Percentiles rank a stretch among this genome's conserved stretches.
These are phyloP conservation scores for Picea glauca DNA, from an alignment of 75 land plant genomes.

Conservation along the genomic window DNA sequence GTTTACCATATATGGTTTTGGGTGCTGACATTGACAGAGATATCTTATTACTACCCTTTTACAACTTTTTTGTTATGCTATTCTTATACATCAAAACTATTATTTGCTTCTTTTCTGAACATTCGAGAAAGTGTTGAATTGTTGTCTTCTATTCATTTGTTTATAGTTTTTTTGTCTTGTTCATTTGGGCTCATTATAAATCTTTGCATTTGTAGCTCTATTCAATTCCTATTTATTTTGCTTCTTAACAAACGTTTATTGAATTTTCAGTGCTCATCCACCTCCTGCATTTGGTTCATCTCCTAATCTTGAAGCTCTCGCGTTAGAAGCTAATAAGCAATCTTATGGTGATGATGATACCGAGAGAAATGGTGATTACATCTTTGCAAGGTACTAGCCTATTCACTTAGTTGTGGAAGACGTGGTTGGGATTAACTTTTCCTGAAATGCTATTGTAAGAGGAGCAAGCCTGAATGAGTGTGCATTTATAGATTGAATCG, in stretches of 20 bases:
- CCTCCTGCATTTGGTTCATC: conserved; percentile 97
- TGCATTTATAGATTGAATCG: neutral
- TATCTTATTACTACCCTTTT: neutral
- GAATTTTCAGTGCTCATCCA: conserved; percentile 54
- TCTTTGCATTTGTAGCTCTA: neutral
- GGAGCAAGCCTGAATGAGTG: neutral
- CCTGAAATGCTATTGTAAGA: neutral
- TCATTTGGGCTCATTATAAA: neutral
- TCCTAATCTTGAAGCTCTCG: conserved; percentile 89
- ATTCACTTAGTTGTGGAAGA: neutral
- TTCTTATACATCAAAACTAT: too few species aligned
- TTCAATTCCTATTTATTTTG: neutral
- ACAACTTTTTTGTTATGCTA: too few species aligned
- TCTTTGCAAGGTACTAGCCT: conserved; percentile 32
- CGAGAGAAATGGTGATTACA: conserved; percentile 29
- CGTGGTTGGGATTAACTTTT: neutral
- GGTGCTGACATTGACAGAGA: neutral
- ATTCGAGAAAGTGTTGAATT: neutral
- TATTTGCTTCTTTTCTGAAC: neutral
- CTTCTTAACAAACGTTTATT: neutral
- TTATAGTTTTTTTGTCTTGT: neutral
- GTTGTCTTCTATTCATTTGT: neutral
- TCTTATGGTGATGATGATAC: conserved; percentile 32
- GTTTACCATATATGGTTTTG: neutral
- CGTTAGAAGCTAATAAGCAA: conserved; percentile 57